Base-by-base conservation (phyloP, 164 flowering plant genomes). In the Magnolia kwangsiensis region DNA sequence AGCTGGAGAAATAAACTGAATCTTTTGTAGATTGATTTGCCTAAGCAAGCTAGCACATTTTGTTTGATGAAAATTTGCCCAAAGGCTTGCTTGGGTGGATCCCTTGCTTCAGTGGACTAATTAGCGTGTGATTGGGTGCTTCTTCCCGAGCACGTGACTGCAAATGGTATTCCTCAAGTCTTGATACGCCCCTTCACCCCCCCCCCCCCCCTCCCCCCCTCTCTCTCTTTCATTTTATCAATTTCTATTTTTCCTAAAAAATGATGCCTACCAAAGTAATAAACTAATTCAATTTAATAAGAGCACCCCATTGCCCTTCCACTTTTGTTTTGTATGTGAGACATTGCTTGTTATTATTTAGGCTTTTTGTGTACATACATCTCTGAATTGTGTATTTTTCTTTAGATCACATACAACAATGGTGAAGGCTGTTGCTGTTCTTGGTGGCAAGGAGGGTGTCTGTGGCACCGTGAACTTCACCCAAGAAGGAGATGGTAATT, bases 361-460 rank as follows among this genome's bases (percentile, higher is more conserved):
- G 13, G 61, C 61, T 16, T 55, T 55, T 55, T 2, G 11, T 14
- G 61, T 8, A 55, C 61, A 11, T 55, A 10, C 4, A 11, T 55
- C 18, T 55, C 61, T 55, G 13, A 55, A 11, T 55, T 55, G 16
- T 1, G 1, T 55, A 55, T 73, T 20, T 72, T 69, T 59, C 50
- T 5, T 74, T 72, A 92, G 96, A 92, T 87, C 92, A 90, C 95
- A 85, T 61, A 76, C 55, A 71, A 89, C 58, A 51, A 96, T 94
- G 99, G 94, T 84, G 88, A 96, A 96, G 88, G 99, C 92, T 9
- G 97, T 96, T 19, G 98, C 86, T 45, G 97, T 96, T 76, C 94
- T 96, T 51, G 77, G 31, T 69, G 82, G 91, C 81, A 90, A 77
- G 70, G 92, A 85, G 51, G 97, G 97, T 80, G 98, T 96, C 59